Evolutionary conservation across 768 basidiomycete species (phyloP), one percentile per base, ranked within the genome.

Genomic region (Leccinum obscurum): DNA sequence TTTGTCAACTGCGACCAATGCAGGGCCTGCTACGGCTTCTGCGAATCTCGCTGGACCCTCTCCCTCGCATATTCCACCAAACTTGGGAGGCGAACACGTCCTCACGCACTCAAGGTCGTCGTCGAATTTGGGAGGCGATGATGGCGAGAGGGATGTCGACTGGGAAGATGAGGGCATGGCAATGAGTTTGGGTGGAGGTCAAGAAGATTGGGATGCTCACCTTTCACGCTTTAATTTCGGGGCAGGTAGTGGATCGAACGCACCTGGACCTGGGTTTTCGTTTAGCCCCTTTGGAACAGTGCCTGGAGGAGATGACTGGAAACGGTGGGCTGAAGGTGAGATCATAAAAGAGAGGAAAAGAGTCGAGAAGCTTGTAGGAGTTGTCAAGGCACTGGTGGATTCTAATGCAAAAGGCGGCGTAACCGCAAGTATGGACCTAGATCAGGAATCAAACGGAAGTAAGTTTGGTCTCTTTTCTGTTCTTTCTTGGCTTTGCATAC

Each of bases 341-440:
- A 85, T 57, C 77, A 75, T 63, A 75, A 91, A 34, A 5, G 90
- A 91, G 71, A 79, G 82, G 56, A 78, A 81, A 53, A 84, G 85
- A 68, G 81, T 85, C 11, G 88, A 88, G 62, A 83, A 81, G 59
- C 77, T 92, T 32, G 82, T 84, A 0, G 72, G 76, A 50, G 76
- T 88, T 28, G 80, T 90, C 30, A 83, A 83, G 57, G 73, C 80
- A 10, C 71, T 92, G 59, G 88, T 86, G 79, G 88, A 91, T 9
- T 76, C 81, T 10, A 78, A 88, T 28, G 78, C 78, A 44, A 83
- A 75, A 61, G 68, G 85, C 11, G 51, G 41, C 7, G 4, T 49
- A 6, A 44, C 24, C 20, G 30, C 22, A 3, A 17, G 32, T 22
- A 22, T 57, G 59, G 52, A 4, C 14, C 28, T 56, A 1, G 67